These are phyloP conservation scores for Cryptosporidium ryanae DNA, from an alignment of 169 alveolate genomes.

Conservation along the genomic window DNA sequence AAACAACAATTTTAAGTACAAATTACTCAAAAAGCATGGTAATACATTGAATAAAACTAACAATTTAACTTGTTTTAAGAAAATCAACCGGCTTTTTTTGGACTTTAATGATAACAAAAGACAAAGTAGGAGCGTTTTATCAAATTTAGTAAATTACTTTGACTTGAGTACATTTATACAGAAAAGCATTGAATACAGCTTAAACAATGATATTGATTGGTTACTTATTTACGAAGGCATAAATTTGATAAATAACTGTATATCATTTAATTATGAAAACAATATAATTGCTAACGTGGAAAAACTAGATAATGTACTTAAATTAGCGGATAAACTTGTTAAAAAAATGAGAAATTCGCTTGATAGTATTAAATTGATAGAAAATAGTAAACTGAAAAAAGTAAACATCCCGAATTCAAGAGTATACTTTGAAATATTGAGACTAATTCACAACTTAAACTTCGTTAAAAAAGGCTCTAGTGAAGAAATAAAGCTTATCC, in stretches of 20 bases:
- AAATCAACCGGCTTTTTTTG: too few species aligned
- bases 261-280: conserved; percentile 2
- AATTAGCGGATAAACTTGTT: conserved; percentile 4
- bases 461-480: conserved; percentile 9
- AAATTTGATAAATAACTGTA: conserved; percentile 26
- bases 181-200: conserved; percentile 1
- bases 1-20: neutral
- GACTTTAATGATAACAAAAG: too few species aligned
- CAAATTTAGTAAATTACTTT: conserved; percentile 11
- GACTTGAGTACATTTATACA: neutral
- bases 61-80: neutral
- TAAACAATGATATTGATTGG: conserved; percentile 18
- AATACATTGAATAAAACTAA: neutral
- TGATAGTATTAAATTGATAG: neutral
- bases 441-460: conserved; percentile 30
- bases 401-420: conserved; percentile 27
- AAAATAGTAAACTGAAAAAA: neutral
- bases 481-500: neutral
- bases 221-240: conserved; percentile 19
- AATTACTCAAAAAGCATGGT: neutral
- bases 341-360: conserved; percentile 7
- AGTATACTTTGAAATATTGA: conserved; percentile 47
- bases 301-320: neutral
- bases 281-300: neutral
- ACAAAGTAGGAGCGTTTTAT: neutral